Conservation (phyloP, 305 asterid genomes). For the Solanum aculeatissimum region DNA sequence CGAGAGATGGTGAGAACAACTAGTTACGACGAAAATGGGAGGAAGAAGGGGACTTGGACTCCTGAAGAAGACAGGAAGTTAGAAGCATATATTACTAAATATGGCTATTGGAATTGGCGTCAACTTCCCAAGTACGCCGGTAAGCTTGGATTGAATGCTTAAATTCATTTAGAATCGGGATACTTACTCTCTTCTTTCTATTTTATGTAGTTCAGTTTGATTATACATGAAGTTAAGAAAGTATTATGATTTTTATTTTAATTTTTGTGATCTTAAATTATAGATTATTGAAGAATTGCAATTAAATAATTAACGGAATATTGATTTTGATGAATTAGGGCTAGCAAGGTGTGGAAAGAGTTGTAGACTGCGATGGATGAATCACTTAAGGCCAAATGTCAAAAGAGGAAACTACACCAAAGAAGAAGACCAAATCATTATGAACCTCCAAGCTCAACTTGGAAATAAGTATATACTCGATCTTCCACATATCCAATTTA, state of each 20-base stretch:
- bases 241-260: too few relatives aligned
- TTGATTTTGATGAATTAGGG: neutral
- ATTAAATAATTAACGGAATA: neutral
- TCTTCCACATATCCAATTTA: neutral
- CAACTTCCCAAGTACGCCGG: conserved; percentile 21
- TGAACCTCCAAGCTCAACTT: neutral
- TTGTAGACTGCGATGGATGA: neutral
- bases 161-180: neutral
- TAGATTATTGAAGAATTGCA: neutral
- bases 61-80: conserved; percentile 16
- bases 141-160: neutral
- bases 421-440: neutral
- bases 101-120: conserved; percentile 21
- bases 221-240: too few relatives aligned
- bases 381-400: neutral
- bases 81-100: conserved; percentile 11
- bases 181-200: neutral
- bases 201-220: too few relatives aligned
- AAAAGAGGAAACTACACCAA: neutral
- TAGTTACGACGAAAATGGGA: conserved; percentile 5
- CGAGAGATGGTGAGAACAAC: conserved; percentile 15
- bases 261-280: too few relatives aligned
- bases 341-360: neutral
- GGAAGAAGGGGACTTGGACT: conserved; percentile 20
- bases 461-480: neutral